Evolutionary conservation across 352 stramenopile genomes (phyloP).

Genomic region (Phytophthora ohioensis): DNA sequence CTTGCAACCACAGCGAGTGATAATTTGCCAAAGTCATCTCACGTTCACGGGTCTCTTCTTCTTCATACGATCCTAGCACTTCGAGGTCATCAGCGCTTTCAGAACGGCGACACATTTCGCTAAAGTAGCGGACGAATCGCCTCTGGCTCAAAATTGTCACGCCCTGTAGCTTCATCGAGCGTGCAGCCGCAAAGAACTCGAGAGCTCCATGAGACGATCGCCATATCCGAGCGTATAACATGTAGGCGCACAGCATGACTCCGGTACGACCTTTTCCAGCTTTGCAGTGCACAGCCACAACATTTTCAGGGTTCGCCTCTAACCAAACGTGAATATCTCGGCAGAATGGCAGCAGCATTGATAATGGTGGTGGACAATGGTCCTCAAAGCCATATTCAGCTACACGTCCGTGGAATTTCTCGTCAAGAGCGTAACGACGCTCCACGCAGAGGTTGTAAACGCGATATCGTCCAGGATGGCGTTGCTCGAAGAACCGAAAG

Average conservation of each 20-base stretch:
- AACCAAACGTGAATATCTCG: conserved; percentile 70
- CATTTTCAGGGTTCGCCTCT: conserved; percentile 62
- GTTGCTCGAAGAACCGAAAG: conserved; percentile 89
- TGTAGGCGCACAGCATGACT: conserved; percentile 87
- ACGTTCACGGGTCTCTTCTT: conserved; percentile 36
- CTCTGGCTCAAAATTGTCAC: conserved; percentile 88
- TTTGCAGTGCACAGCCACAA: conserved; percentile 93
- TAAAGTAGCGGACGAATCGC: conserved; percentile 84
- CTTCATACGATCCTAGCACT: conserved; percentile 27
- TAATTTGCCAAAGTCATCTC: conserved; percentile 51
- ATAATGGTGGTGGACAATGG: conserved; percentile 83
- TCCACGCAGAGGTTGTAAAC: conserved; percentile 94
- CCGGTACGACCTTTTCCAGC: conserved; percentile 91
- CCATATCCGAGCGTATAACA: conserved; percentile 77
- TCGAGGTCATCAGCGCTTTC: conserved; percentile 26
- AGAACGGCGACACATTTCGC: conserved; percentile 52
- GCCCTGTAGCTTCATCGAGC: conserved; percentile 80
- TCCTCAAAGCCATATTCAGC: conserved; percentile 89
- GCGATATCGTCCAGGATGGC: conserved; percentile 81
- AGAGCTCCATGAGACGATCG: conserved; percentile 66
- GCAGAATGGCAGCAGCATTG: conserved; percentile 80
- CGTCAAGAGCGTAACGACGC: conserved; percentile 75
- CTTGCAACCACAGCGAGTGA: conserved; percentile 55
- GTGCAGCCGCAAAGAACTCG: conserved; percentile 70
- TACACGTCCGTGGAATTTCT: conserved; percentile 78